Base-by-base conservation (phyloP, 148 eudicot species). In the Limonium bicolor region DNA sequence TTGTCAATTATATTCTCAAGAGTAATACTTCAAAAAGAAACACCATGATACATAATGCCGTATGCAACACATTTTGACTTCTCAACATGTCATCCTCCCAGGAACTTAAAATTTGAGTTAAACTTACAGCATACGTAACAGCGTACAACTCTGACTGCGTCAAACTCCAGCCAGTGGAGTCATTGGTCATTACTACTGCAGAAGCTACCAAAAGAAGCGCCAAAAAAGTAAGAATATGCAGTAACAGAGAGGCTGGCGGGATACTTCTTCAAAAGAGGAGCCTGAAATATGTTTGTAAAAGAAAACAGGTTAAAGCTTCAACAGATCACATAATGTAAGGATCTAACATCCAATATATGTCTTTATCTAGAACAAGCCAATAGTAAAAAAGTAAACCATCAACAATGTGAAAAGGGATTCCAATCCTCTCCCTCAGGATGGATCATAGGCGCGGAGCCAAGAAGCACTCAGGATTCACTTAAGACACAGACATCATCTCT, bases 211-310 rank as follows among this genome's bases (percentile, higher is more conserved):
- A 80, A 27, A 83, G 64, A 16, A 36, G 68, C 62, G 33, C 97
- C 97, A 46, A 88, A 88, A 48, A 71, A 68, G 59, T 83, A 88
- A 16, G 97, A 84, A 72, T 72, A 88, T 33, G 94, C 97, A 33
- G 97, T 88, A 63, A 88, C 62, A n/a, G 97, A 88, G 51, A 88
- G 63, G 64, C 79, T 80, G 69, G 97, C 94, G 43, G 97, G 97
- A 65, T 84, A 88, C 54, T 70, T 77, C 48, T 75, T 80, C 27
- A 88, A 55, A 58, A 88, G 54, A 23, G 87, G 82, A 64, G 94
- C 94, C 97, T 88, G 81, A 47, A 64, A 70, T 31, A 20, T 12
- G 43, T 44, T 36, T 48, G 3, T 41, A 64, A 11, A 58, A 27
- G 36, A 16, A 39, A 28, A 23, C n/a, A 50, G 62, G 51, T 23